Percentiles rank a stretch among this genome's conserved stretches.
Evolutionary conservation across 2,329 filamentous ascomycete genomes (phyloP).

Genomic region (Aspergillus alliaceus): DNA sequence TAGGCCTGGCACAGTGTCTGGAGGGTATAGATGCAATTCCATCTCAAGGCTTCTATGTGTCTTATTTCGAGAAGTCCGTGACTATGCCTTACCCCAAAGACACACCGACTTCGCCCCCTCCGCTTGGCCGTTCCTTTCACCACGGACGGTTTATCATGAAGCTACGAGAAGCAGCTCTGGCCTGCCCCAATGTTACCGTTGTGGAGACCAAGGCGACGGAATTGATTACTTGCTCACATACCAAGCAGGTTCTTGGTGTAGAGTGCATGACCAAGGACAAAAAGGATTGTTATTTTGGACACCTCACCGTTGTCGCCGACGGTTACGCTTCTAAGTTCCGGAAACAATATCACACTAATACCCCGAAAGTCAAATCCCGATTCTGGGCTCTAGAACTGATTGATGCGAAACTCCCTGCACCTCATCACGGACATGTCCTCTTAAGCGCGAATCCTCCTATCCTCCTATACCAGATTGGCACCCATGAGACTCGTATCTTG

Average conservation of each 20-base stretch:
- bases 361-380: constrained; percentile 73
- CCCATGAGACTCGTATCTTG: constrained; percentile 86
- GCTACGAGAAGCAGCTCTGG: constrained; percentile 71
- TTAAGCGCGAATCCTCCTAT: constrained; percentile 76
- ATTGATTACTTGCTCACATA: constrained; percentile 68
- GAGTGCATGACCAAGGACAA: constrained; percentile 65
- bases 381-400: constrained; percentile 94
- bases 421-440: constrained; percentile 81
- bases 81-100: constrained; percentile 76
- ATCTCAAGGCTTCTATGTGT: constrained; percentile 83
- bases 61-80: constrained; percentile 74
- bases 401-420: constrained; percentile 75
- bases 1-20: constrained; percentile 79
- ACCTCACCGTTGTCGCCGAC: constrained; percentile 85
- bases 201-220: constrained; percentile 84
- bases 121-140: constrained; percentile 82
- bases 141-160: constrained; percentile 90
- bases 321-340: constrained; percentile 92
- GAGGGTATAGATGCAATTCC: constrained; percentile 84
- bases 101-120: constrained; percentile 48
- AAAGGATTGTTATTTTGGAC: constrained; percentile 80
- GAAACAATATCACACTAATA: constrained; percentile 68
- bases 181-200: constrained; percentile 80
- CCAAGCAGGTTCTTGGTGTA: constrained; percentile 77
- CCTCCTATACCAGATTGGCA: constrained; percentile 94